These are phyloP conservation scores for Notholithocarpus densiflorus DNA, from an alignment of 306 rosid species.

Conservation along the genomic window DNA sequence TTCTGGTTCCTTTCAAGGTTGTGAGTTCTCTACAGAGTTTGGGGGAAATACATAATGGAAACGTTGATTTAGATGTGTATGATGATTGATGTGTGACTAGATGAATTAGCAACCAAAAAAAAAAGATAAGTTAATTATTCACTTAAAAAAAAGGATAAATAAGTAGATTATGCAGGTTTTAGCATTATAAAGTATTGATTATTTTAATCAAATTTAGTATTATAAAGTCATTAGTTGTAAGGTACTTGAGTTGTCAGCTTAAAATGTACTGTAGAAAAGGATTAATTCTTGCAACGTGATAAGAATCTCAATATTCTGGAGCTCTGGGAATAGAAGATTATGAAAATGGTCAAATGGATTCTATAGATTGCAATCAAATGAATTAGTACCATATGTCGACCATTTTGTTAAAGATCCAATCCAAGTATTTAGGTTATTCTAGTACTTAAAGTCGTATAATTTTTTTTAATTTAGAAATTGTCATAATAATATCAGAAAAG, in stretches of 20 bases:
- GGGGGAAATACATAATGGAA: conserved; percentile 3
- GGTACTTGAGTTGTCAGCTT: background rate
- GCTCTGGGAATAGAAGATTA: conserved; percentile 13
- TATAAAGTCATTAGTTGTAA: background rate
- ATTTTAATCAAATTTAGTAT: background rate
- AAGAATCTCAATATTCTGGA: conserved; percentile 36
- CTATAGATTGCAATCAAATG: conserved; percentile 5
- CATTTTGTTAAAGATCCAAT: background rate
- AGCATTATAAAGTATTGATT: background rate
- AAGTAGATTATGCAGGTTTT: background rate
- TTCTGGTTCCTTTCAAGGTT: conserved; percentile 40
- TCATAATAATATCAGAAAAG: background rate
- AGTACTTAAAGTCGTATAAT: background rate
- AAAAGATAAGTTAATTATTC: conserved; percentile 1
- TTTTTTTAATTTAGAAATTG: background rate
- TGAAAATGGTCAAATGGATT: conserved; percentile 15
- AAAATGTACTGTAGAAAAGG: background rate
- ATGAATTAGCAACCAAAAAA: conserved; percentile 10
- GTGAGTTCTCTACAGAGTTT: conserved; percentile 12
- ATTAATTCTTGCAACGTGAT: background rate
- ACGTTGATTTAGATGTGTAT: conserved; percentile 26
- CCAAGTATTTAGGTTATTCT: background rate
- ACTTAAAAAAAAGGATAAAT: background rate
- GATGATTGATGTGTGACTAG: conserved; percentile 1
- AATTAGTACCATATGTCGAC: conserved; percentile 7